Conservation (phyloP, 2,329 filamentous ascomycete genomes). For the Fusarium buxicola region DNA sequence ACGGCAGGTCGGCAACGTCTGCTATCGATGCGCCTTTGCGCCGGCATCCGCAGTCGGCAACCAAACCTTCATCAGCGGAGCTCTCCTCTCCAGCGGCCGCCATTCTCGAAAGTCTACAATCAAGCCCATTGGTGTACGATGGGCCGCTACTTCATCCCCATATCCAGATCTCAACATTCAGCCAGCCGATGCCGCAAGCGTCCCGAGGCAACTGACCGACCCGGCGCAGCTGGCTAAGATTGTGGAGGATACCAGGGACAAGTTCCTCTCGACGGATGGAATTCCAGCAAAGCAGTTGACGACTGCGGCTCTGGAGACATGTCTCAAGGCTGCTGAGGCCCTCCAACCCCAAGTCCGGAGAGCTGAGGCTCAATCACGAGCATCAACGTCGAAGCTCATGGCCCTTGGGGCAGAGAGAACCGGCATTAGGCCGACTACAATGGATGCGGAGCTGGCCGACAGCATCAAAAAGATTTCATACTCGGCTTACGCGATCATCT, state of each 20-base stretch:
- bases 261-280: conserved; percentile 58
- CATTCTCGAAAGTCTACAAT: conserved; percentile 23
- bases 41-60: conserved; percentile 41
- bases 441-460: conserved; percentile 54
- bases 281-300: conserved; percentile 60
- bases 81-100: conserved; percentile 33
- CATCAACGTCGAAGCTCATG: conserved; percentile 66
- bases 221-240: conserved; percentile 55
- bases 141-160: conserved; percentile 44
- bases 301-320: conserved; percentile 57
- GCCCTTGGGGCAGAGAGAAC: conserved; percentile 55
- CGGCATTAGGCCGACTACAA: conserved; percentile 45
- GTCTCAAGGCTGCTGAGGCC: conserved; percentile 58
- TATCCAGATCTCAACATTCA: conserved; percentile 30
- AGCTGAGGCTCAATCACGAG: conserved; percentile 54
- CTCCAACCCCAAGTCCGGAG: conserved; percentile 56
- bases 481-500: conserved; percentile 76
- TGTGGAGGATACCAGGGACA: conserved; percentile 57
- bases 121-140: conserved; percentile 38
- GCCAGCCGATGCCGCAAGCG: conserved; percentile 28
- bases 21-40: conserved; percentile 58
- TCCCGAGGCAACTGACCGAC: conserved; percentile 49
- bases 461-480: conserved; percentile 66
- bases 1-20: conserved; percentile 53
- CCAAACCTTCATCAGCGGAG: conserved; percentile 42